Evolutionary conservation across 2,329 filamentous ascomycete genomes (phyloP).

Genomic region (Phyllosticta citriasiana): DNA sequence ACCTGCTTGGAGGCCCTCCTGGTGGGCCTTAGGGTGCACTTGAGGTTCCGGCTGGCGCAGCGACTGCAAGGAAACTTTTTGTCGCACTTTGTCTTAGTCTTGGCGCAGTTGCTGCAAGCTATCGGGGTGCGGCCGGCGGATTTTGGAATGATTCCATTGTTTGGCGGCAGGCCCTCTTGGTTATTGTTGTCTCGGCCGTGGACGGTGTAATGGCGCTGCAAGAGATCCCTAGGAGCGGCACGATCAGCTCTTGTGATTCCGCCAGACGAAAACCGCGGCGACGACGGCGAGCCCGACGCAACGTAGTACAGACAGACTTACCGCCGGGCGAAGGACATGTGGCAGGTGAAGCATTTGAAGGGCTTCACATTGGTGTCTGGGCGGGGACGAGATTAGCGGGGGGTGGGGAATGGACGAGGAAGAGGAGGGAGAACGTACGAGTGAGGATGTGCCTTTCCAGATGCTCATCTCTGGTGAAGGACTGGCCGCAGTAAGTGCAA

Average conservation of each 20-base stretch:
- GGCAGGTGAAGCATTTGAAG: slow-evolving; percentile 45
- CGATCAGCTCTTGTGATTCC: not conserved
- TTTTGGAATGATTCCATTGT: slow-evolving; percentile 42
- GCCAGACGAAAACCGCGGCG: not conserved
- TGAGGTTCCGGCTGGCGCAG: slow-evolving; percentile 40
- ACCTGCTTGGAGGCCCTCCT: slow-evolving; percentile 37
- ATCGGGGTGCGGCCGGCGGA: slow-evolving; percentile 43
- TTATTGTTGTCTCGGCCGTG: slow-evolving; percentile 42
- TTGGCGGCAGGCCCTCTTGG: slow-evolving; percentile 37
- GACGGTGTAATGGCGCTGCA: slow-evolving; percentile 43
- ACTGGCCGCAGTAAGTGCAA: slow-evolving; percentile 45
- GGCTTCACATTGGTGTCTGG: slow-evolving; percentile 46
- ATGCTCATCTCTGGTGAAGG: slow-evolving; percentile 43
- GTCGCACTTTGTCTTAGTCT: slow-evolving; percentile 46
- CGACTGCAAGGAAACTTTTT: slow-evolving; percentile 46
- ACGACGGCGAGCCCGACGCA: not conserved
- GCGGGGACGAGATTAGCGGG: slow-evolving; percentile 12
- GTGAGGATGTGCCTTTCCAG: slow-evolving; percentile 43
- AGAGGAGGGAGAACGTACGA: slow-evolving; percentile 26
- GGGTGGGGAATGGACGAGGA: not conserved
- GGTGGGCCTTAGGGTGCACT: slow-evolving; percentile 39
- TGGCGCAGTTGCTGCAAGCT: slow-evolving; percentile 44
- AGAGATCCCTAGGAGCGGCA: slow-evolving; percentile 32
- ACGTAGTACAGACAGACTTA: slow-evolving; percentile 20
- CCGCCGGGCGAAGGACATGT: slow-evolving; percentile 45